Base-by-base conservation (phyloP, 2,329 filamentous ascomycete genomes). In the Cercospora zeina region DNA sequence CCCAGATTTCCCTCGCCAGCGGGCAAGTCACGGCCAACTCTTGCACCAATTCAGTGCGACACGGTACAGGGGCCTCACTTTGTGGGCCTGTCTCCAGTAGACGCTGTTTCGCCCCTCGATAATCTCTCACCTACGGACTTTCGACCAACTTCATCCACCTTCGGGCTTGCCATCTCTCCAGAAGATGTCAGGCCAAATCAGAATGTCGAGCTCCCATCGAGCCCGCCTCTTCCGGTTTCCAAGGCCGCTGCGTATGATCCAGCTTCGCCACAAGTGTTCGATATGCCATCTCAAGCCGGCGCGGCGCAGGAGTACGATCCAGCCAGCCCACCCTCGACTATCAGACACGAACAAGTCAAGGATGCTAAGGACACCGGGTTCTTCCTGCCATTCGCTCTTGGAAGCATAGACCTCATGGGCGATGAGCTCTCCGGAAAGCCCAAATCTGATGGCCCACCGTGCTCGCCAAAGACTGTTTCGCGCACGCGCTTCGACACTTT, bases 381-480 rank as follows among this genome's bases (percentile, higher is more conserved):
- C 27, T 65, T 62, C 31, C 54, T 68, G 37, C 69, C 70, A 0
- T 69, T 70, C 51, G 64, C 66, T 19, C 49, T 61, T 14, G 30
- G 27, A 13, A 50, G 47, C 21, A 16, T 59, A 7, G 54, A 54
- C 54, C 14, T 59, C 2, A 55, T 60, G 58, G 58, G 58, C 21
- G 62, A 66, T 14, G 54, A 59, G 4, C 27, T 65, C 27, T 67
- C 67, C 1, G 53, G 27, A 54, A 34, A 47, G 11, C 27, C 34
- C 10, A 54, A 47, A 14, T 34, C 37, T 31, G 67, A 71, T 11
- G 76, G 75, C 11, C 76, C 76, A 1, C 73, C 76, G 6, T 74
- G 73, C 58, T 78, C 76, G 7, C 77, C 77, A 1, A 77, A 77
- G 62, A 74, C 73, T 0, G 61, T 71, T 10, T 71, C 67, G 5